Evolutionary conservation across 495 filamentous ascomycete genomes (phyloP), one percentile per base, ranked within the genome.

Genomic region (Podospora conica): DNA sequence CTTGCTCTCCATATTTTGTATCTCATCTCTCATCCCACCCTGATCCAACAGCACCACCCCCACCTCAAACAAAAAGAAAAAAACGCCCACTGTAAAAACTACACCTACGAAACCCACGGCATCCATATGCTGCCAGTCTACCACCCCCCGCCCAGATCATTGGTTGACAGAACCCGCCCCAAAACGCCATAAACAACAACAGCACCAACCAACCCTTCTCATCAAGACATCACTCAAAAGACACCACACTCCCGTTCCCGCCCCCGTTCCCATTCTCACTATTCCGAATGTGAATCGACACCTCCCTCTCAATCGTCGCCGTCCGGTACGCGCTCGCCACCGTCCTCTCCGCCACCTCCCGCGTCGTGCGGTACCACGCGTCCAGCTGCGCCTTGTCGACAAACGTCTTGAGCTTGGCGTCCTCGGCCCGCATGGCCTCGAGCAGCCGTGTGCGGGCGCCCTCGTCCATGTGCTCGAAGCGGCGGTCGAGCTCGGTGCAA

Each of bases 351-450:
- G 75, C 77, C 18, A 40, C 65, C 29, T 76, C 73, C 40, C 61
- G 57, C 2, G 71, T 71, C 8, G 71, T 73, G 3, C 58, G 64
- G 27, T 65, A 84, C 87, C 88, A 89, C 60, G 84, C 80, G 9
- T 84, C 86, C 25, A 90, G 77, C 40, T 85, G 81, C 18, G 85
- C 80, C 68, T 82, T 81, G 57, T 89, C 84, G 20, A 91, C 77
- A 65, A 80, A 82, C 25, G 77, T 71, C 10, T 74, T 70, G 20
- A 90, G 76, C 25, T 77, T 74, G 28, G 73, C 73, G 70, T 86
- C 82, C 68, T 91, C 88, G 65, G 74, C 78, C 48, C 79, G 86
- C 88, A 78, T 81, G 66, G 66, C 77, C 61, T 76, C 88, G 65
- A 76, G 76, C 71, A 77, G 78, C 76, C 74, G 84, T 73, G 75